Conservation (phyloP, 108 stramenopile species). For the Cyclotella sp. region DNA sequence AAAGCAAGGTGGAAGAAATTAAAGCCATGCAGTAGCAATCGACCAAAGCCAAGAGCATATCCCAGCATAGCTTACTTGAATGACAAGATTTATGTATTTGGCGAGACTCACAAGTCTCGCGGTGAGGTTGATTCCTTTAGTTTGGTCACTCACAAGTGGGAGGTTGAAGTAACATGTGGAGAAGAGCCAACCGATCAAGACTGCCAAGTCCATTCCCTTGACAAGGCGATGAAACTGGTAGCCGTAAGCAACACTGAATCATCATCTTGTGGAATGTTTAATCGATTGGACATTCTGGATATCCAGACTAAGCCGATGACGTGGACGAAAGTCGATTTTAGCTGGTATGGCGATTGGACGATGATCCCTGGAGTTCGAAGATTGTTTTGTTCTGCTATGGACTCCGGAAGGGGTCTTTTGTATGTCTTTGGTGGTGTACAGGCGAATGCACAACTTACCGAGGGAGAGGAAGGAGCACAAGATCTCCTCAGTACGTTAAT, state of each 20-base stretch:
- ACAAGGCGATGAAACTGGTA: slow-evolving; percentile 5
- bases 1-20: slow-evolving; percentile 1
- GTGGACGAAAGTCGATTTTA: slow-evolving; percentile 1
- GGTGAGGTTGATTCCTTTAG: slow-evolving; percentile 9
- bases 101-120: slow-evolving; percentile 7
- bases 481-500: not conserved
- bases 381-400: slow-evolving; percentile 8
- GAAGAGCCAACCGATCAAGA: slow-evolving; percentile 21
- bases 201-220: slow-evolving; percentile 16
- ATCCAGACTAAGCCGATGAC: slow-evolving; percentile 10
- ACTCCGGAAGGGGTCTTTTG: slow-evolving; percentile 1
- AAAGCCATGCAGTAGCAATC: not conserved
- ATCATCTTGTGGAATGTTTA: slow-evolving; percentile 23
- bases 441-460: not conserved
- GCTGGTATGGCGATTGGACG: slow-evolving; percentile 16
- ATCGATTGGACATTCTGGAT: slow-evolving; percentile 13
- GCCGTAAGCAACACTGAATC: slow-evolving; percentile 8
- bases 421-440: slow-evolving; percentile 23
- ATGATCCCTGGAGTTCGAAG: slow-evolving; percentile 15
- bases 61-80: slow-evolving; percentile 7
- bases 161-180: slow-evolving; percentile 12
- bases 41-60: not conserved
- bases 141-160: slow-evolving; percentile 2
- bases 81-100: slow-evolving; percentile 15
- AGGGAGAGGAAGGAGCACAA: slow-evolving; percentile 10